Base-by-base conservation (phyloP, 345 rosid species). In the Eucalyptus coolabah region DNA sequence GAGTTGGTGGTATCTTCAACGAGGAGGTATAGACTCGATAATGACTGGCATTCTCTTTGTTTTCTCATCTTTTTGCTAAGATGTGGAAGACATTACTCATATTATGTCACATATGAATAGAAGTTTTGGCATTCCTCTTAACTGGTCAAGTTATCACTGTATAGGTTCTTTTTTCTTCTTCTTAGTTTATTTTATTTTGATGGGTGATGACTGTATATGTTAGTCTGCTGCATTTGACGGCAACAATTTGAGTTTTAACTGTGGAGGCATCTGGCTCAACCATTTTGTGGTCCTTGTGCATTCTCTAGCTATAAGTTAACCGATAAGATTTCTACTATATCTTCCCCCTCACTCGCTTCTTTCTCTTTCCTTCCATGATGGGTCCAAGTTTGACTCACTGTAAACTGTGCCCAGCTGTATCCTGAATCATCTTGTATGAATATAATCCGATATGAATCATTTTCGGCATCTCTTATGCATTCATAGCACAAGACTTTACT, bases 1-100 rank as follows among this genome's bases (percentile, higher is more conserved):
- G 99, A 92, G 99, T 98, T 91, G 99, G 98, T 87, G 99, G 99
- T 47, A 88, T 97, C 94, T 98, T 98, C 94, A 81, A 87, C 77
- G 98, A 94, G 93, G 98, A 96, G 96, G 99, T 98, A 88, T 86
- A 32, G 86, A 30, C 59, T 54, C 82, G 47, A 77, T 40, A 77
- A 40, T 21, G 47, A 21, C 17, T 77, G 85, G 24, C 65, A 32
- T 16, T 89, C 88, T 87, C 86, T 81, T 59, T 54, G 69, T 24
- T 54, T 56, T 83, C 37, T 49, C 37, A 42, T 34, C 28, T 47
- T 86, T 67, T 21, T 21, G 85, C 85, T 23, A 77, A 77, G 47
- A 18, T 77, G 24, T 40, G 85, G 44, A 40, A 11, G 28, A 77
- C 12, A 23, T 77, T 77, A 40, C 47, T 40, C 44, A 23, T 77